Percentiles rank a stretch among this genome's conserved stretches.
These are phyloP conservation scores for Paramecium tetraurelia DNA, from an alignment of 73 alveolate species.

Conservation along the genomic window DNA sequence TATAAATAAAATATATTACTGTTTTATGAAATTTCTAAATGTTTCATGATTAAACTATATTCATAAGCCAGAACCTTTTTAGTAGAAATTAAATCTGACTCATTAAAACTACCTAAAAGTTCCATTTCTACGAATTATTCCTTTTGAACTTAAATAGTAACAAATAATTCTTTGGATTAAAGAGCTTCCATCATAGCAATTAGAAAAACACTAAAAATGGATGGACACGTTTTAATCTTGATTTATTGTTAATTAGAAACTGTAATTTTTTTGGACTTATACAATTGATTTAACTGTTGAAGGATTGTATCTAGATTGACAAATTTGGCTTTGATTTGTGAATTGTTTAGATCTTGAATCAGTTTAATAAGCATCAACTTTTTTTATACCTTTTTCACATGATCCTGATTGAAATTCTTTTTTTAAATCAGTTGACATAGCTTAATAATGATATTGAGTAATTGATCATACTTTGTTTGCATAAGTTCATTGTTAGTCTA, in stretches of 20 bases:
- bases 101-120: not conserved
- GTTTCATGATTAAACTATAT: not conserved
- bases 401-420: not conserved
- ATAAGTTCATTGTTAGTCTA: not conserved
- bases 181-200: not conserved
- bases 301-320: not conserved
- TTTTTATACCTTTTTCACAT: not conserved
- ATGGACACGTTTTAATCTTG: not conserved
- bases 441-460: not conserved
- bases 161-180: not conserved
- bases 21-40: not conserved
- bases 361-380: not conserved
- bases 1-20: not conserved
- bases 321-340: not conserved
- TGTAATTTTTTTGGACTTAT: not conserved
- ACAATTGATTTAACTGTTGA: not conserved
- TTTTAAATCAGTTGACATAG: not conserved
- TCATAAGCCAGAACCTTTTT: not conserved
- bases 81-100: not conserved
- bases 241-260: not conserved
- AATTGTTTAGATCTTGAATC: not conserved
- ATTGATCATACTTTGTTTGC: not conserved
- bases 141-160: not conserved
- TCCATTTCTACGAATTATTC: not conserved
- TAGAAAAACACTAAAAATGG: not conserved